Base-by-base conservation (phyloP, 2,329 filamentous ascomycete species). In the Mycogone perniciosa region DNA sequence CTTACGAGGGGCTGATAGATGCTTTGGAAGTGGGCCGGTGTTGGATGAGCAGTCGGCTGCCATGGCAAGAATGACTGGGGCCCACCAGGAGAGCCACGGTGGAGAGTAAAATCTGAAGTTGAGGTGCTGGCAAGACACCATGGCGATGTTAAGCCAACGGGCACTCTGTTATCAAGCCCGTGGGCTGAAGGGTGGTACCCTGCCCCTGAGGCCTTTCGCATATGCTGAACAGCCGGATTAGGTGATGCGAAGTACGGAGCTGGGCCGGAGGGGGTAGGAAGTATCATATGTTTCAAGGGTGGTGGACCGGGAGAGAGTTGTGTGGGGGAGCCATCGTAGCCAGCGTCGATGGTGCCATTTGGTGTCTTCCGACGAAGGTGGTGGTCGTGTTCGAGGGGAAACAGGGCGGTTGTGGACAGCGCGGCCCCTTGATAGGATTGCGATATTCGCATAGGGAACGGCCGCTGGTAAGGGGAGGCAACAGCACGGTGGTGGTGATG, bases 351-450 rank as follows among this genome's bases (percentile, higher is more conserved):
- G 35, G 90, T 96, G n/a, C 92, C 93, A 62, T 85, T 92, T 4
- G 92, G 93, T 7, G 92, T 97, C 69, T 97, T 97, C 58, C 92
- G 82, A 57, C 92, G 83, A 51, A 96, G 75, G 60, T 89, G 87
- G 67, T 95, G 84, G 66, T 96, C 89, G 48, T 69, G 65, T 50
- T 69, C 66, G 54, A 59, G 54, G 37, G 61, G 52, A 57, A 64
- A 60, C 54, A 54, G 42, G 44, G 51, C 48, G 42, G 46, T 50
- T 31, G 54, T 44, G 43, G 54, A 53, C 38, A 48, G 40, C 34
- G 57, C 43, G 45, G 52, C 50, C n/a, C 45, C 58, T 34, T 59
- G 55, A 13, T 59, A 58, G 26, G 61, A 50, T 51, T 63, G 66
- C 26, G 62, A 63, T n/a, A 60, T 63, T 50, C 66, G 62, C 33